Base-by-base conservation (phyloP, 805 yeast genomes). In the Wickerhamiella hasegawae region DNA sequence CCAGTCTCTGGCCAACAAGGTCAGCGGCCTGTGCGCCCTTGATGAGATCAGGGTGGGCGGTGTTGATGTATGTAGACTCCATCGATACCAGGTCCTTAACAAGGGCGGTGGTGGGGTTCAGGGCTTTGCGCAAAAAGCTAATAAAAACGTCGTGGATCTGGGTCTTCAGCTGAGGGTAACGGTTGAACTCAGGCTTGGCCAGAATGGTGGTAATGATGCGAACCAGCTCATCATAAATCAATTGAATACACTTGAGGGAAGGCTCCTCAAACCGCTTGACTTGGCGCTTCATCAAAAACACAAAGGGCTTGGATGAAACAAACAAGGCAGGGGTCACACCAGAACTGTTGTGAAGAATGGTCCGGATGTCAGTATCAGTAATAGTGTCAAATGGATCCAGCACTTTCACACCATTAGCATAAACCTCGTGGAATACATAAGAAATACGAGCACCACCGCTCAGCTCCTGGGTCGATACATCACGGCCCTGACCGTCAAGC, bases 381-480 rank as follows among this genome's bases (percentile, higher is more conserved):
- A 87, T 84, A 58, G 84, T 94, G 54, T 87, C 96, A 56, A 83
- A 90, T 34, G 98, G 98, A 57, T 87, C 97, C 39, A 87, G 66
- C 0, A 95, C 80, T 52, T 73, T 71, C 37, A 87, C 69, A 61
- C 97, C 97, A 55, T 82, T 85, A 53, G 87, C 77, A 65, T 74
- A 87, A 39, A 90, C 79, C 62, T 87, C 97, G 57, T 87, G 97
- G 65, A 87, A 90, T 15, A 87, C 97, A 64, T 84, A 90, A 21
- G 93, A 76, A 42, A 87, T 80, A 68, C 98, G 79, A 0, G 98
- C 98, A 59, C 94, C 98, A 54, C 98, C 98, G 45, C 94, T 79
- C 46, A 90, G 69, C 61, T 90, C 98, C 50, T 76, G 71, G 8
- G 85, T 73, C 6, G 92, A 73, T 45, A 90, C 65, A 51, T 90